phyloP scores from a whole-genome alignment of 192 early-diverging fungal species.

The Dispira parvispora region DNA sequence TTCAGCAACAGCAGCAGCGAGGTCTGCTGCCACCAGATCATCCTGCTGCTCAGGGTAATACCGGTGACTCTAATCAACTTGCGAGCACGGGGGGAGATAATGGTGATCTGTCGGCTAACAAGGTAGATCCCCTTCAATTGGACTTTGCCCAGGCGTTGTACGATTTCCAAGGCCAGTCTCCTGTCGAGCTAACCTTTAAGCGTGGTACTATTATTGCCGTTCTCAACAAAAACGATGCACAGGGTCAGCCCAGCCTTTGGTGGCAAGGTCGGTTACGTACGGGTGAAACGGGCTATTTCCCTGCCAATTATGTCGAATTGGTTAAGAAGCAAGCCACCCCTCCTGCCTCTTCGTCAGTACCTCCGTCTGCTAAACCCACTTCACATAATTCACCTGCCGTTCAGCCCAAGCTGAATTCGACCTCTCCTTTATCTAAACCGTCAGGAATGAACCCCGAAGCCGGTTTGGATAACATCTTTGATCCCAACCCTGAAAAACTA shows the following conservation, averaged over 20 bases:
- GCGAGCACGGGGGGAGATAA: constrained; percentile 19
- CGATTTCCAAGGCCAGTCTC: constrained; percentile 60
- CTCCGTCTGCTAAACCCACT: too few relatives aligned
- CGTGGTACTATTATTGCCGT: constrained; percentile 85
- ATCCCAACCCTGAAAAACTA: too few relatives aligned
- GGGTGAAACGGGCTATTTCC: constrained; percentile 79
- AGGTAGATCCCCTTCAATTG: constrained; percentile 21
- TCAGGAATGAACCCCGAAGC: too few relatives aligned
- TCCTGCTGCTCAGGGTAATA: too few relatives aligned
- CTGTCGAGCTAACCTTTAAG: constrained; percentile 65
- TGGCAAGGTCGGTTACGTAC: constrained; percentile 75
- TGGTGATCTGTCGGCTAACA: constrained; percentile 12
- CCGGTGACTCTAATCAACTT: too few relatives aligned
- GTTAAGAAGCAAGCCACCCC: constrained; percentile 41
- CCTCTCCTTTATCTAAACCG: too few relatives aligned
- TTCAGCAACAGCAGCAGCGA: constrained; percentile 14
- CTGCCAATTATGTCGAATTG: constrained; percentile 78
- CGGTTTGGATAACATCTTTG: too few relatives aligned
- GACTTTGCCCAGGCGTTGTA: constrained; percentile 84
- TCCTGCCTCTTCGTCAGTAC: too few relatives aligned
- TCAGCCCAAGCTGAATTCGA: too few relatives aligned
- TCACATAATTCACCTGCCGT: too few relatives aligned
- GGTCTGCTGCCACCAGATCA: background rate
- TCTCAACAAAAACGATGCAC: constrained; percentile 61
- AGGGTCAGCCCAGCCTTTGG: constrained; percentile 66